phyloP scores from a whole-genome alignment of 1,284 basidiomycete species.

The Anthracocystis setariae region DNA sequence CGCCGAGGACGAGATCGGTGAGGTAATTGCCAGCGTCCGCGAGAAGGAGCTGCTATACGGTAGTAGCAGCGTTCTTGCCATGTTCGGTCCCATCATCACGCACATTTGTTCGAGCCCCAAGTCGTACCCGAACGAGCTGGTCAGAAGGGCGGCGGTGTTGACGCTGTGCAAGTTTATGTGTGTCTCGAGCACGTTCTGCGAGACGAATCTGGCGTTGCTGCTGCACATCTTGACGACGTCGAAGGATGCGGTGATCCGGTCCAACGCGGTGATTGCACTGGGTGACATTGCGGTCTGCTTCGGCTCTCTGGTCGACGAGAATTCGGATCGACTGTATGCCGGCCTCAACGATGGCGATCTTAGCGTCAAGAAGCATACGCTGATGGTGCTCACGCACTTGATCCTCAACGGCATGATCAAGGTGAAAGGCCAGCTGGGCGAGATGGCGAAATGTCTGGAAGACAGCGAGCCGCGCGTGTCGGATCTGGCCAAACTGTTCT shows the following conservation, averaged over 20 bases:
- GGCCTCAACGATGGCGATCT: constrained; percentile 87
- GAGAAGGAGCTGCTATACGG: constrained; percentile 91
- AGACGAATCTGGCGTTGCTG: constrained; percentile 83
- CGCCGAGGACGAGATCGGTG: constrained; percentile 97
- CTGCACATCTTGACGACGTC: constrained; percentile 94
- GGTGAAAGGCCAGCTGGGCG: constrained; percentile 97
- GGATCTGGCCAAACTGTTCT: constrained; percentile 96
- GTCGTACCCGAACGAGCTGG: constrained; percentile 77
- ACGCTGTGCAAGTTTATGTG: constrained; percentile 97
- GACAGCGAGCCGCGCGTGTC: constrained; percentile 88
- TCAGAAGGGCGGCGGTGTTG: constrained; percentile 86
- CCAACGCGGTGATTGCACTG: constrained; percentile 95
- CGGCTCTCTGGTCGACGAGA: constrained; percentile 95
- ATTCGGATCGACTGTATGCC: constrained; percentile 92
- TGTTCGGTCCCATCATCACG: constrained; percentile 89
- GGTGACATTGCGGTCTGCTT: constrained; percentile 97
- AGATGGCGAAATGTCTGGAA: constrained; percentile 99
- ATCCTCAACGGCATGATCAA: constrained; percentile 99
- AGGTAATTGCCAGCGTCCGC: constrained; percentile 82
- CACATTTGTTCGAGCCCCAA: constrained; percentile 80
- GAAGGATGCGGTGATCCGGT: constrained; percentile 85
- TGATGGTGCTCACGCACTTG: constrained; percentile 97
- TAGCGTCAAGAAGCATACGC: constrained; percentile 96
- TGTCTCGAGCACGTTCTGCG: constrained; percentile 92
- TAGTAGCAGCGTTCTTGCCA: constrained; percentile 80